These are phyloP conservation scores for Cryoendolithus antarcticus DNA, from an alignment of 2,329 filamentous ascomycete genomes.

Conservation along the genomic window DNA sequence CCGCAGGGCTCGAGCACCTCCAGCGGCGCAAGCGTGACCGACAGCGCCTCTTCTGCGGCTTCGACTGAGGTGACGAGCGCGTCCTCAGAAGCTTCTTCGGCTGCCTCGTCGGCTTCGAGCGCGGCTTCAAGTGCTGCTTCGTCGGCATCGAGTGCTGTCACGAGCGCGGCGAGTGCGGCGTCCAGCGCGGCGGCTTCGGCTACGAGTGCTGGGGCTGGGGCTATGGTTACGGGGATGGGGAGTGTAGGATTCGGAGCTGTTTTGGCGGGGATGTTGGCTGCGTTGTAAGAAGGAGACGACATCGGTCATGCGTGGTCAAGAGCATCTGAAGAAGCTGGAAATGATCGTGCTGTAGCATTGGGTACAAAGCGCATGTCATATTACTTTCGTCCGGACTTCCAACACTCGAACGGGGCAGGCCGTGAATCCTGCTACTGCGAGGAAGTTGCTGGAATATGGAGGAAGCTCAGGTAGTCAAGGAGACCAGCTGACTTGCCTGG, in stretches of 20 bases:
- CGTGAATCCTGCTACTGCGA: too few relatives aligned
- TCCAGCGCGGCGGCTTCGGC: background rate
- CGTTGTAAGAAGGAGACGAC: conserved; percentile 9
- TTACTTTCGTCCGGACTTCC: too few relatives aligned
- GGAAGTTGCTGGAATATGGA: too few relatives aligned
- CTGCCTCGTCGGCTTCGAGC: conserved; percentile 1
- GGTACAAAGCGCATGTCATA: too few relatives aligned
- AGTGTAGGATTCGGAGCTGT: conserved; percentile 7
- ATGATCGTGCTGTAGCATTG: too few relatives aligned
- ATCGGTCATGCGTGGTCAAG: too few relatives aligned
- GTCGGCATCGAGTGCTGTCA: background rate
- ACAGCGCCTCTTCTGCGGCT: conserved; percentile 1
- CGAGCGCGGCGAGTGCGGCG: background rate
- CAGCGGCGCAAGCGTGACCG: background rate
- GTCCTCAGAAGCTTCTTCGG: background rate
- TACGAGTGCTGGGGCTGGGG: conserved; percentile 3
- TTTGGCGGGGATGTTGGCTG: conserved; percentile 14
- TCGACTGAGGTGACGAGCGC: background rate
- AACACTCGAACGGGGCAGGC: too few relatives aligned
- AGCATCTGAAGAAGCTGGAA: too few relatives aligned
- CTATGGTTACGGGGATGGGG: background rate
- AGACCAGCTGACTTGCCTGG: too few relatives aligned
- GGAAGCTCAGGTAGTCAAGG: too few relatives aligned
- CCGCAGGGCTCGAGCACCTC: conserved; percentile 1
- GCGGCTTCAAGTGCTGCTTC: background rate